phyloP scores from a whole-genome alignment of 257 asterid species.

The Solanum pinnatisectum region DNA sequence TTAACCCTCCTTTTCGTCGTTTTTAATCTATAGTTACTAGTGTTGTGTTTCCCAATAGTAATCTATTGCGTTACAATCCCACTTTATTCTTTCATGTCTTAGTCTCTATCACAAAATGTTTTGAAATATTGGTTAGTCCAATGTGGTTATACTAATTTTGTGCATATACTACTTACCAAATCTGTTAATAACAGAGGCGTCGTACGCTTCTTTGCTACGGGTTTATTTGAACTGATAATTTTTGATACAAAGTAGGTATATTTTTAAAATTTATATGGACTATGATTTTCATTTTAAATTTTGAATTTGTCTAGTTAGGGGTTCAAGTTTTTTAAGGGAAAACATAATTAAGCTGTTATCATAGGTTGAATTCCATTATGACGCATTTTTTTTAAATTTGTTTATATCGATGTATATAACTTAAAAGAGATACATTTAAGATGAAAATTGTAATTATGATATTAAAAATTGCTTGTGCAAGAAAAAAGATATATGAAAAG shows the following conservation, averaged over 20 bases:
- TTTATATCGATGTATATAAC: neutral
- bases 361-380: neutral
- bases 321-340: neutral
- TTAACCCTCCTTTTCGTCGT: neutral
- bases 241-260: neutral
- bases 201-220: neutral
- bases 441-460: neutral
- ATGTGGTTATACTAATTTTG: neutral
- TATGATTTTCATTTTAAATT: neutral
- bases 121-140: neutral
- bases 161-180: neutral
- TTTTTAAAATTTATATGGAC: too few species aligned
- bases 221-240: neutral
- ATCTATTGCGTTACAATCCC: neutral
- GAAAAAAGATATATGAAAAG: neutral
- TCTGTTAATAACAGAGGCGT: neutral
- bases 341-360: too few species aligned
- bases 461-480: neutral
- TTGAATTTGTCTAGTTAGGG: neutral
- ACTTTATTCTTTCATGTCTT: neutral
- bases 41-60: neutral
- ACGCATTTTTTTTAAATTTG: neutral
- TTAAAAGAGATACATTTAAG: neutral
- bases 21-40: neutral
- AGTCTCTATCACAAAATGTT: neutral